These are phyloP conservation scores for Aplosporella prunicola DNA, from an alignment of 2,329 filamentous ascomycete genomes.

Conservation along the genomic window DNA sequence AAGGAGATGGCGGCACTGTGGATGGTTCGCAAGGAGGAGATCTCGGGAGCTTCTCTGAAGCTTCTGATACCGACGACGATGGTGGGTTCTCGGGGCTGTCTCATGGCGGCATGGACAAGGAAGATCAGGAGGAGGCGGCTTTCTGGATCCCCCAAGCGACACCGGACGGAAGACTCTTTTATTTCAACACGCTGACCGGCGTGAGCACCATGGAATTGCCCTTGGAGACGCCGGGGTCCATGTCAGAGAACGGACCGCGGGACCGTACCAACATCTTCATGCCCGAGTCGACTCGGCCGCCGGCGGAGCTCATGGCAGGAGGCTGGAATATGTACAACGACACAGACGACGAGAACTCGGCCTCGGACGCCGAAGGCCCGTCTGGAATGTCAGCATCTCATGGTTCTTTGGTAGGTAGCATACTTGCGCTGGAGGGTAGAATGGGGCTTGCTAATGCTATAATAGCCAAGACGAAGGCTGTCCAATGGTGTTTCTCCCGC, in stretches of 20 bases:
- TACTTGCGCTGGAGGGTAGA: slow-evolving; percentile 16
- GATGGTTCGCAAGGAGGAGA: slow-evolving; percentile 48
- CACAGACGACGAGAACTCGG: slow-evolving; percentile 82
- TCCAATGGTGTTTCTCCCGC: slow-evolving; percentile 71
- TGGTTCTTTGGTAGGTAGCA: slow-evolving; percentile 56
- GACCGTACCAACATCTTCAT: slow-evolving; percentile 83
- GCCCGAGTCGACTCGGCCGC: slow-evolving; percentile 81
- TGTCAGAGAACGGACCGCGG: slow-evolving; percentile 73
- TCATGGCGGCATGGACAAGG: slow-evolving; percentile 55
- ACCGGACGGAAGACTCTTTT: slow-evolving; percentile 83
- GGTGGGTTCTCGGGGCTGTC: slow-evolving; percentile 45
- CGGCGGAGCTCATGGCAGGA: slow-evolving; percentile 81
- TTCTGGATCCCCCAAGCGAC: slow-evolving; percentile 99
- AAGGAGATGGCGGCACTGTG: slow-evolving; percentile 25
- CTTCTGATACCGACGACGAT: slow-evolving; percentile 40
- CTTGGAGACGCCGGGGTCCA: slow-evolving; percentile 74
- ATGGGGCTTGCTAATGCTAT: too few species aligned
- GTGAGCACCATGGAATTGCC: slow-evolving; percentile 92
- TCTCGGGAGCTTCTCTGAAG: slow-evolving; percentile 53
- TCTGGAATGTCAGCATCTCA: slow-evolving; percentile 60
- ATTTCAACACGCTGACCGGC: slow-evolving; percentile 96
- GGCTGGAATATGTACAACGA: slow-evolving; percentile 54
- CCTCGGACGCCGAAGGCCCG: slow-evolving; percentile 69
- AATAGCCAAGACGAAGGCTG: too few species aligned
- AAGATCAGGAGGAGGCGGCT: slow-evolving; percentile 74